Base-by-base conservation (phyloP, 2,329 filamentous ascomycete species). In the Helminthosporium solani region DNA sequence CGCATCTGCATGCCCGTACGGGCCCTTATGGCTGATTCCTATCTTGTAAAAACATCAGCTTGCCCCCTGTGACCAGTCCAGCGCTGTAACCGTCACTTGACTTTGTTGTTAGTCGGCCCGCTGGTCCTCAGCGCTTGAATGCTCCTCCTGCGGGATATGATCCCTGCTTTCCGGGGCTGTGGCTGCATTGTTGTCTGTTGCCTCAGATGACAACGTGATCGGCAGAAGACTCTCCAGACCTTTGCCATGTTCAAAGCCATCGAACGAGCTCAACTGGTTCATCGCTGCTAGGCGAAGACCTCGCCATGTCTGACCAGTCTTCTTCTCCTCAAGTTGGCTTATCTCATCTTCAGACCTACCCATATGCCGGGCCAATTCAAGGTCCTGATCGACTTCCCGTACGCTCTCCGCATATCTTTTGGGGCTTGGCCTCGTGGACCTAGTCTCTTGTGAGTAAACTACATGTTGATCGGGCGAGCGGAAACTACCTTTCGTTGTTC, bases 251-350 rank as follows among this genome's bases (percentile, higher is more conserved):
- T 96, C 90, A 38, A 96, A 87, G 68, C 87, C 89, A 69, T 97
- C 91, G 67, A 97, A 94, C 16, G 84, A 75, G 35, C 83, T 80
- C 55, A 97, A 79, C 58, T 86, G 87, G 46, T 78, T 83, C 54
- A 83, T 83, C 45, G 87, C 84, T 8, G 90, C 87, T 53, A 95
- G 81, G 42, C 94, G 84, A 52, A 99, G 75, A 4, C 90, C 88
- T 57, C 91, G 83, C 94, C 94, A 99, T 46, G 84, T 87, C 69
- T 95, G 92, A 74, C 90, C 96, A 16, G 86, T 83, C 68, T 95
- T 95, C 44, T 84, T 80, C 53, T 88, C 87, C 72, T 69, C 81
- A 73, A 74, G 79, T 57, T 70, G 68, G 39, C 79, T 75, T 62
- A 77, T 82, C 52, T 85, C 83, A 46, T 81, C 79, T 33, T 83